Conservation (phyloP, 805 yeast species). For the Priceomyces carsonii region DNA sequence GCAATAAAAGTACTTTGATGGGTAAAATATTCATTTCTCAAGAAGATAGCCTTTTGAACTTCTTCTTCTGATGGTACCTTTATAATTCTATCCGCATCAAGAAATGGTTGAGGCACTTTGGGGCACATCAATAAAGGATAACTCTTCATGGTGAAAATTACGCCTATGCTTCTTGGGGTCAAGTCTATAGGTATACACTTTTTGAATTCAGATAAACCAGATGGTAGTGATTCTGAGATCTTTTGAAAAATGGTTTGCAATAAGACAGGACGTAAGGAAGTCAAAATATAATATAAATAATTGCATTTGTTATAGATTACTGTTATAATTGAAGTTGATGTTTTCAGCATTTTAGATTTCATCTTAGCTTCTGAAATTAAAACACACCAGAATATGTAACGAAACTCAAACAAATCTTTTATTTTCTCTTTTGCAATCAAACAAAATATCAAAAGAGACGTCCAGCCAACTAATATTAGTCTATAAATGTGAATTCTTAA, state of each 20-base stretch:
- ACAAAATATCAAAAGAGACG: slow-evolving; percentile 6
- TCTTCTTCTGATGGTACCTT: slow-evolving; percentile 39
- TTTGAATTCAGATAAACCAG: slow-evolving; percentile 8
- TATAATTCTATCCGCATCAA: slow-evolving; percentile 41
- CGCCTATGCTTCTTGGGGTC: slow-evolving; percentile 31
- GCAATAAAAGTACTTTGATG: slow-evolving; percentile 41
- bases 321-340: slow-evolving; percentile 7
- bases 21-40: slow-evolving; percentile 40
- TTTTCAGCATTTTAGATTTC: slow-evolving; percentile 7
- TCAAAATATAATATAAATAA: slow-evolving; percentile 9
- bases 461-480: slow-evolving; percentile 10
- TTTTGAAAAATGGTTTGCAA: slow-evolving; percentile 11
- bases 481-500: slow-evolving; percentile 18
- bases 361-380: slow-evolving; percentile 6
- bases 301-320: slow-evolving; percentile 1
- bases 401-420: slow-evolving; percentile 2
- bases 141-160: slow-evolving; percentile 30
- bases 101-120: slow-evolving; percentile 43
- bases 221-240: slow-evolving; percentile 9
- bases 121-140: slow-evolving; percentile 39
- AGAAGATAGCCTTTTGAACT: slow-evolving; percentile 25
- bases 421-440: not conserved
- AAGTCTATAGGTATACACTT: slow-evolving; percentile 9
- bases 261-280: slow-evolving; percentile 7
- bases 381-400: slow-evolving; percentile 7